These are phyloP conservation scores for Naegleria fowleri DNA, from an alignment of 208 protist genomes.

Conservation along the genomic window DNA sequence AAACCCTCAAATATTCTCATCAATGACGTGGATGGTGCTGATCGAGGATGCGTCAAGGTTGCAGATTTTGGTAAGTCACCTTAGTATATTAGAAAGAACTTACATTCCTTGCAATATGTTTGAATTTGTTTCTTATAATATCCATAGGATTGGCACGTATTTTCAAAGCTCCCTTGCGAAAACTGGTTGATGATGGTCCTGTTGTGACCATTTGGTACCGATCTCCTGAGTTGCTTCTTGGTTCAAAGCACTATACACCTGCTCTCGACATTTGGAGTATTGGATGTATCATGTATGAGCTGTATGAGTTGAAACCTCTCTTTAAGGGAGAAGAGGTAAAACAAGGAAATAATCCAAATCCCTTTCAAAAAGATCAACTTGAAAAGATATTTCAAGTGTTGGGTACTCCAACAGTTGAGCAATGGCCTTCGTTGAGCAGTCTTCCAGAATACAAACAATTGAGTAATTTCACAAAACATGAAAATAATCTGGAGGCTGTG, in stretches of 20 bases:
- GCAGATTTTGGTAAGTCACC: conserved; percentile 3
- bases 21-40: not conserved
- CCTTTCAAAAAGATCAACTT: conserved; percentile 65
- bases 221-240: conserved; percentile 31
- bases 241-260: conserved; percentile 35
- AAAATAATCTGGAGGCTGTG: not conserved
- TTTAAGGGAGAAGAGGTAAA: conserved; percentile 49
- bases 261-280: conserved; percentile 95
- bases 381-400: conserved; percentile 45
- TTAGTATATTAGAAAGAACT: no score
- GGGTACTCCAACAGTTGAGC: not conserved
- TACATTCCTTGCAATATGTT: no score
- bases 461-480: not conserved
- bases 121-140: no score
- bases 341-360: not conserved
- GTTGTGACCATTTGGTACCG: conserved; percentile 40
- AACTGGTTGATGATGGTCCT: not conserved
- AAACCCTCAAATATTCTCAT: conserved; percentile 25
- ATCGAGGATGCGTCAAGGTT: not conserved
- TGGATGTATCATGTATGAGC: conserved; percentile 97
- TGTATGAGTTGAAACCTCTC: conserved; percentile 70
- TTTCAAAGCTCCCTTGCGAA: conserved; percentile 16
- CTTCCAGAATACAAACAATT: conserved; percentile 39
- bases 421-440: not conserved
- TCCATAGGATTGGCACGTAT: conserved; percentile 6